These are phyloP conservation scores for Zychaea mexicana DNA, from an alignment of 371 early-diverging fungal species.

Conservation along the genomic window DNA sequence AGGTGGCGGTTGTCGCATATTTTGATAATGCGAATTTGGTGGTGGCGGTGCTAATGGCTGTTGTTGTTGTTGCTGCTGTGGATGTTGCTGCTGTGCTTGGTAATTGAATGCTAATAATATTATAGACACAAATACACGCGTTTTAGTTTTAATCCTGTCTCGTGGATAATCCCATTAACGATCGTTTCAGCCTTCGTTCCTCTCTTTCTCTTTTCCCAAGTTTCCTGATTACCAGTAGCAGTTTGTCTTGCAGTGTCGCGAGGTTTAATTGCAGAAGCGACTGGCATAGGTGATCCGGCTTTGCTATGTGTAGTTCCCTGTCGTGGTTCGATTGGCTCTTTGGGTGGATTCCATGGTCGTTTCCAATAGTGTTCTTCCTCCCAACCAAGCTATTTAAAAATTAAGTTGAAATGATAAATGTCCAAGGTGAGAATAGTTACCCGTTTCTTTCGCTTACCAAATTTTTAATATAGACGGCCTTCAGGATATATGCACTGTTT, in stretches of 20 bases:
- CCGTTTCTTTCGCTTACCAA: too few species aligned
- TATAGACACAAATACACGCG: neutral
- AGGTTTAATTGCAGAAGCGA: conserved; percentile 11
- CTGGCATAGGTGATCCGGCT: conserved; percentile 18
- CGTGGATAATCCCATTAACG: too few species aligned
- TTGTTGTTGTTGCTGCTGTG: neutral
- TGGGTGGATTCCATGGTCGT: conserved; percentile 48
- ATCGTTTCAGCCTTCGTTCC: too few species aligned
- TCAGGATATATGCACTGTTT: conserved; percentile 81
- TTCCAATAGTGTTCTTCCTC: conserved; percentile 53
- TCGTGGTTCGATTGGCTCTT: conserved; percentile 24
- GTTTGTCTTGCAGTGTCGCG: conserved; percentile 29
- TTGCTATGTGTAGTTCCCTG: conserved; percentile 10
- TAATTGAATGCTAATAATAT: neutral
- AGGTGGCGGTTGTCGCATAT: neutral
- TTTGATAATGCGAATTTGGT: neutral
- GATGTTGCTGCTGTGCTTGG: conserved; percentile 8
- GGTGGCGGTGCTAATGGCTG: neutral
- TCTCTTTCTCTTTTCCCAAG: too few species aligned
- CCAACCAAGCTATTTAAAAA: conserved; percentile 40
- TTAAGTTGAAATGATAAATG: too few species aligned
- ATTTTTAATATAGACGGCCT: conserved; percentile 73
- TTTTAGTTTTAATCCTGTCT: too few species aligned
- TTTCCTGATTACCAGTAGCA: conserved; percentile 28
- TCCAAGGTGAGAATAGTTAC: too few species aligned